A percentile compares a stretch with the other conserved stretches of the same genome.
Conservation (phyloP, 306 rosid genomes). For the Adenanthera pavonina region DNA sequence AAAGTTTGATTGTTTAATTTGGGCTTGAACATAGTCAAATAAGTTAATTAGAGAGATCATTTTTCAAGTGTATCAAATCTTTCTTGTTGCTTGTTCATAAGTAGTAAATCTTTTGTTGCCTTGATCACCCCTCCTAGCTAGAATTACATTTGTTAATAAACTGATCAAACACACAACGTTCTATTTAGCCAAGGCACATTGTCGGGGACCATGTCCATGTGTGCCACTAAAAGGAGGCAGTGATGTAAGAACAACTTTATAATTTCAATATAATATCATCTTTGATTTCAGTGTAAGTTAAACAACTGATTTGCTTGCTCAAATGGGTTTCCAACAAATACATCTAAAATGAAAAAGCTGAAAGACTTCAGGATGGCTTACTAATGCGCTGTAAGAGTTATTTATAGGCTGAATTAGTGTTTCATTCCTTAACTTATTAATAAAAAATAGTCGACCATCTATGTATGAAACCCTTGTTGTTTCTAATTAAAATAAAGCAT, state of each 20-base stretch:
- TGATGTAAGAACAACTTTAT: constrained; percentile 53
- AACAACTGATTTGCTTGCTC: constrained; percentile 68
- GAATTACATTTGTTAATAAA: constrained; percentile 51
- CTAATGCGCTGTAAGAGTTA: neutral
- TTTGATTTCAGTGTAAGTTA: constrained; percentile 58
- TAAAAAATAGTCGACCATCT: neutral
- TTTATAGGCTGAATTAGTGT: neutral
- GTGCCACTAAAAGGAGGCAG: constrained; percentile 36
- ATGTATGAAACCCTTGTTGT: neutral
- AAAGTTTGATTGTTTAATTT: constrained; percentile 43
- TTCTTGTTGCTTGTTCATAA: constrained; percentile 35
- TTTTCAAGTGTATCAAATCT: constrained; percentile 38
- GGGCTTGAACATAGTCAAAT: constrained; percentile 35
- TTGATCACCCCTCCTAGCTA: constrained; percentile 1
- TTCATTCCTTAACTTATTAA: neutral
- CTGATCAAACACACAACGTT: constrained; percentile 47
- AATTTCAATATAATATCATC: constrained; percentile 37
- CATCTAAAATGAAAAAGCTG: constrained; percentile 41
- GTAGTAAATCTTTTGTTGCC: constrained; percentile 35
- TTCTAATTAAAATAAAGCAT: neutral
- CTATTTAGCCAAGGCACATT: constrained; percentile 41
- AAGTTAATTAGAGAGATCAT: constrained; percentile 33
- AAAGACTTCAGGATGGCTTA: constrained; percentile 28
- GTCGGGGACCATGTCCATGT: constrained; percentile 49
- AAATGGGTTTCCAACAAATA: constrained; percentile 63